These are phyloP conservation scores for Brassica incana DNA, from an alignment of 345 rosid genomes.

Conservation along the genomic window DNA sequence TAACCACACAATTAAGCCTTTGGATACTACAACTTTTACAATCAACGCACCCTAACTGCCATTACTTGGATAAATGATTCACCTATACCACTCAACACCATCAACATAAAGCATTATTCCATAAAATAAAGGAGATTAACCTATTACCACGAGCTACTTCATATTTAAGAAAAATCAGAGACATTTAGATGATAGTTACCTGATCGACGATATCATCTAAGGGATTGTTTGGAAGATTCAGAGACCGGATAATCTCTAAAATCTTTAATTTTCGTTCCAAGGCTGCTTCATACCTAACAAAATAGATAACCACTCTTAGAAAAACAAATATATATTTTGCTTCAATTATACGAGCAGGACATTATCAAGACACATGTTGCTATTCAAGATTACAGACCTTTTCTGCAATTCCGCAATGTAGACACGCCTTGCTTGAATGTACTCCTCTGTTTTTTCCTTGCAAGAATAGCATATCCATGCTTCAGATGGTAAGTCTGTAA, in stretches of 20 bases:
- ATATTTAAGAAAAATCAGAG: conserved; percentile 6
- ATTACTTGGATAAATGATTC: conserved; percentile 27
- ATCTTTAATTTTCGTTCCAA: conserved; percentile 81
- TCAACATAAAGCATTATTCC: conserved; percentile 5
- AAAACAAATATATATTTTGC: conserved; percentile 2
- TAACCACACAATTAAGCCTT: conserved; percentile 20
- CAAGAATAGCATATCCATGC: conserved; percentile 95
- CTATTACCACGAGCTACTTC: conserved; percentile 13
- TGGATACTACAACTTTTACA: neutral
- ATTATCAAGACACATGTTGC: conserved; percentile 27
- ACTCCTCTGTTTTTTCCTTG: conserved; percentile 96
- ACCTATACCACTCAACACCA: conserved; percentile 15
- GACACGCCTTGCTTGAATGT: conserved; percentile 63
- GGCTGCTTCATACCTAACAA: conserved; percentile 81
- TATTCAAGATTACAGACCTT: conserved; percentile 48
- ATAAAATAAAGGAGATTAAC: conserved; percentile 23
- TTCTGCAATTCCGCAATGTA: conserved; percentile 68
- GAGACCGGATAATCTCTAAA: conserved; percentile 78
- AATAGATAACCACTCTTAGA: conserved; percentile 3
- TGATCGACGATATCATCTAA: conserved; percentile 96
- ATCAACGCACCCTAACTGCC: conserved; percentile 15
- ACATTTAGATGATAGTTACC: conserved; percentile 44
- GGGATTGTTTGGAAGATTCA: conserved; percentile 97
- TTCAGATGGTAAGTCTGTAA: conserved; percentile 62
- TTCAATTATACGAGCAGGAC: conserved; percentile 11